Conservation (phyloP, 1,284 basidiomycete genomes). For the Cystobasidiaceae sp. region DNA sequence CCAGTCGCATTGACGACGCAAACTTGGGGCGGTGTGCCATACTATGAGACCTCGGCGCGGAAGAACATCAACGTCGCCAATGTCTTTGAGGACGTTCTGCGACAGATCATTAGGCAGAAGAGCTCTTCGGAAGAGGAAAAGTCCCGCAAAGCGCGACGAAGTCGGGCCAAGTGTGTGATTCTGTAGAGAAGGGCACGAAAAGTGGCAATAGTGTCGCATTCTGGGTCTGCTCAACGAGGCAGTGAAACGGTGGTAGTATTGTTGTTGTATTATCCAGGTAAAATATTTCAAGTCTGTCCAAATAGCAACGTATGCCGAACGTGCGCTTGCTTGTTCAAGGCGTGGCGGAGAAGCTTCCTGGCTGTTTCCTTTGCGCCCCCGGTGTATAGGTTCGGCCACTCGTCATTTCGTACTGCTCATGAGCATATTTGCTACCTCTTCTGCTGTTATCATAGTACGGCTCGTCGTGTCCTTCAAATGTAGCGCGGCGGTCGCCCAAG, state of each 20-base stretch:
- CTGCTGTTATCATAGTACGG: not conserved
- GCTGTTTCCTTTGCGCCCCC: too few relatives aligned
- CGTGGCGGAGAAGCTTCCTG: too few relatives aligned
- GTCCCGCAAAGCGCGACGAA: not conserved
- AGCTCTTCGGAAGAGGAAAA: conserved; percentile 20
- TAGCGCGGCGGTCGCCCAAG: too few relatives aligned
- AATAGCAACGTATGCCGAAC: too few relatives aligned
- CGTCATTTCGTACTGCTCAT: too few relatives aligned
- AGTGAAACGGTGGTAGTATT: not conserved
- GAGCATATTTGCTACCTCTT: not conserved
- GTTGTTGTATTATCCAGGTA: not conserved
- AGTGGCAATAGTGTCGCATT: not conserved
- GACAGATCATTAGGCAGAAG: conserved; percentile 56
- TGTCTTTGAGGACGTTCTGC: conserved; percentile 70
- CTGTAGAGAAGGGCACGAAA: not conserved
- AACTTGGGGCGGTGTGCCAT: conserved; percentile 64
- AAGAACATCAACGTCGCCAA: conserved; percentile 70
- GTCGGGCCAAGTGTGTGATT: conserved; percentile 8
- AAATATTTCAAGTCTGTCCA: too few relatives aligned
- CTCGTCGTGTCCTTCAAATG: too few relatives aligned
- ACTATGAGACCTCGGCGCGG: conserved; percentile 79
- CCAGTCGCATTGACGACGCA: conserved; percentile 60
- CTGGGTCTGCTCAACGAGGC: not conserved
- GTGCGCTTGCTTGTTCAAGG: too few relatives aligned
- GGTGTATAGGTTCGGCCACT: too few relatives aligned